These are phyloP conservation scores for Chlorella sp. DNA, from an alignment of 139 green algal genomes.

Conservation along the genomic window DNA sequence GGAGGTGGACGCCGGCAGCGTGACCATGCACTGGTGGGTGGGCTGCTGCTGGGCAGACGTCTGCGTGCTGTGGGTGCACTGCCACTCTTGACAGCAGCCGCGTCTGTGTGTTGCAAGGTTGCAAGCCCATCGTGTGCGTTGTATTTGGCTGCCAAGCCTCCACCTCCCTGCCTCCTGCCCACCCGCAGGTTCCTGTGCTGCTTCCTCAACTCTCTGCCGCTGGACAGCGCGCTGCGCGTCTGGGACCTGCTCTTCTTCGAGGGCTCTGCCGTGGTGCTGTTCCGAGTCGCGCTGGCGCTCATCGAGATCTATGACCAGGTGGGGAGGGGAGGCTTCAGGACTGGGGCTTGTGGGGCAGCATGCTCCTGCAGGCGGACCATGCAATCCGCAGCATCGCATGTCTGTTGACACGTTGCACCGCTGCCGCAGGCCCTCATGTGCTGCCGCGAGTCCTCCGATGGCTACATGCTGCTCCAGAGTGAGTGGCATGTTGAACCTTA, in stretches of 20 bases:
- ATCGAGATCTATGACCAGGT: slow-evolving; percentile 79
- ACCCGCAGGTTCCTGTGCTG: slow-evolving; percentile 80
- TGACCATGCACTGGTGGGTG: slow-evolving; percentile 36
- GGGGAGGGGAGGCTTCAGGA: not conserved
- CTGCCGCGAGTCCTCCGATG: slow-evolving; percentile 57
- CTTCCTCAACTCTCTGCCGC: slow-evolving; percentile 92
- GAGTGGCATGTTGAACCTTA: too few species aligned
- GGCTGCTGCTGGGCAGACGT: not conserved
- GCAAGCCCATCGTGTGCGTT: too few species aligned
- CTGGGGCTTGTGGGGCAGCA: not conserved
- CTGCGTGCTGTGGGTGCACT: not conserved
- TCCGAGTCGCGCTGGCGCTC: slow-evolving; percentile 76
- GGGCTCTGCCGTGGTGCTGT: slow-evolving; percentile 73
- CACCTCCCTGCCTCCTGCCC: not conserved
- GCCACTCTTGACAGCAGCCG: too few species aligned
- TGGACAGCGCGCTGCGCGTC: slow-evolving; percentile 70
- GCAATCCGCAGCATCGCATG: too few species aligned
- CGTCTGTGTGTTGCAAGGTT: too few species aligned
- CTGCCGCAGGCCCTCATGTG: slow-evolving; percentile 62
- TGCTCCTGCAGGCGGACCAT: too few species aligned
- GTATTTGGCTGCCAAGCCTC: too few species aligned
- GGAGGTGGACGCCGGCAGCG: slow-evolving; percentile 69
- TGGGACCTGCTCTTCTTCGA: slow-evolving; percentile 91
- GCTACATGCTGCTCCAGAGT: slow-evolving; percentile 63
- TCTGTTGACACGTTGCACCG: too few species aligned